Base-by-base conservation (phyloP, 768 basidiomycete species). In the Austroboletus eburneus region DNA sequence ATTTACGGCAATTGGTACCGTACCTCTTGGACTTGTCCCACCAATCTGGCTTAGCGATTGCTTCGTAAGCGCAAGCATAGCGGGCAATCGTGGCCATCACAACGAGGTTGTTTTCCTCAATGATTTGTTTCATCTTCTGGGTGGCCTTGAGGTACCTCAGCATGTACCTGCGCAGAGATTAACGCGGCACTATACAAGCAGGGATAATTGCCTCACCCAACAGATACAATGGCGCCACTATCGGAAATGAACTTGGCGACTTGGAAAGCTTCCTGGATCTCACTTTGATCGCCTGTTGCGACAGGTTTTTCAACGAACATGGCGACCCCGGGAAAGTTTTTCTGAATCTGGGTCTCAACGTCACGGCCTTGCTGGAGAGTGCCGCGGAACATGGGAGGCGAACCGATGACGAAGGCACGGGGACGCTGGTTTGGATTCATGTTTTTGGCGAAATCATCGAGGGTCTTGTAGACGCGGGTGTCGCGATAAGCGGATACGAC, bases 61-160 rank as follows among this genome's bases (percentile, higher is more conserved):
- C 68, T 64, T 87, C 79, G 57, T 91, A 94, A 33, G 89, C 90
- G 58, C 85, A 85, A 10, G 91, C 91, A 69, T 97, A 99, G 48
- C 95, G 86, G 8, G 93, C 94, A 55, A 94, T 83, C 29, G 95
- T 98, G 38, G 86, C 78, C 94, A 98, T 97, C 42, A 99, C 93
- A 18, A 86, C 87, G 48, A 99, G 76, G 61, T 91, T 80, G 65
- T 97, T 97, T 52, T 95, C 91, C 61, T 89, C 75, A 63, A 99
- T 88, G 66, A 97, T 93, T 50, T 86, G 79, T 71, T 95, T 94
- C 90, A 97, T 96, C 78, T 83, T 85, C 69, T 96, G 92, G 18
- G 95, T 91, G 25, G 87, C 93, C 67, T 86, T 87, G 58, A 95
- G 76, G 71, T 95, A 94, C 52, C 92, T 83, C 53, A 96, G 73